Evolutionary conservation across 176 grass and related monocot genomes (phyloP).

Genomic region (Cenchrus fungigraminus): DNA sequence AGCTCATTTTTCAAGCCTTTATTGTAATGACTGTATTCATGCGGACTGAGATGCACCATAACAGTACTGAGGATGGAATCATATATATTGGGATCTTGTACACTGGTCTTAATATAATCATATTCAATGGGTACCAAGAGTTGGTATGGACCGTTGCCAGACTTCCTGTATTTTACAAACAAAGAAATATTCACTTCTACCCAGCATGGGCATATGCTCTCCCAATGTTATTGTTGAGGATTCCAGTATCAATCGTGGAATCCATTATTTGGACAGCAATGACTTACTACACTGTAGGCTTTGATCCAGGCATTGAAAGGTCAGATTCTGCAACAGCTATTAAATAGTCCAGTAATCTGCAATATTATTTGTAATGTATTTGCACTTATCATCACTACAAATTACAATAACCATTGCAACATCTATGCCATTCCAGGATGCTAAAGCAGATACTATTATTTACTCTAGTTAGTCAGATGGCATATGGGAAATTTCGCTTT

Average conservation of each 20-base stretch:
- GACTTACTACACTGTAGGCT: slow-evolving; percentile 54
- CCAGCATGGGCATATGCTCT: slow-evolving; percentile 46
- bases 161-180: slow-evolving; percentile 48
- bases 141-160: slow-evolving; percentile 26
- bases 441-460: slow-evolving; percentile 27
- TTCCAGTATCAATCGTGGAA: slow-evolving; percentile 36
- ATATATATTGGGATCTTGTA: slow-evolving; percentile 48
- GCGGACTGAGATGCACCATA: slow-evolving; percentile 46
- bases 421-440: background rate
- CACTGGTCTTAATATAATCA: background rate
- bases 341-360: background rate
- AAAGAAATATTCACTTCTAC: slow-evolving; percentile 45
- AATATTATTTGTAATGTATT: background rate
- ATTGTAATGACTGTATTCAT: slow-evolving; percentile 52
- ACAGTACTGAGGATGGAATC: slow-evolving; percentile 18
- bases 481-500: slow-evolving; percentile 45
- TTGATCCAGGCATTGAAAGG: slow-evolving; percentile 48
- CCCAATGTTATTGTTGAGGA: slow-evolving; percentile 36
- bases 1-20: slow-evolving; percentile 40
- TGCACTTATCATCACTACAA: background rate
- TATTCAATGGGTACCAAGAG: slow-evolving; percentile 49
- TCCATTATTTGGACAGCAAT: slow-evolving; percentile 31
- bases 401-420: background rate
- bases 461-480: slow-evolving; percentile 47
- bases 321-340: background rate